Evolutionary conservation across 2,329 filamentous ascomycete genomes (phyloP).

Genomic region (Ophiocordyceps camponoti-leonardi): DNA sequence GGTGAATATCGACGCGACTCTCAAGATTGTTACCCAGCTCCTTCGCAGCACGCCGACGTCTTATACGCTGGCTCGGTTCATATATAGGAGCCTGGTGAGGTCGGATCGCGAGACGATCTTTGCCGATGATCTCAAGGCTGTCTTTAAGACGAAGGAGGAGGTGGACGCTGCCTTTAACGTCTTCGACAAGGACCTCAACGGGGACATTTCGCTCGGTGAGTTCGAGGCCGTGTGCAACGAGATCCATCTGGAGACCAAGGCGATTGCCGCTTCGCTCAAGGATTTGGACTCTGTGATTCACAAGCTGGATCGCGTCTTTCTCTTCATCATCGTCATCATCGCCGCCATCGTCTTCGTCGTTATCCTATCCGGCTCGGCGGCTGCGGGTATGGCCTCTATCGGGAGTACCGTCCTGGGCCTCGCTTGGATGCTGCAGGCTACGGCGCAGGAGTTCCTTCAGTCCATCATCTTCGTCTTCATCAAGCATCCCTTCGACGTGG

Average conservation of each 20-base stretch:
- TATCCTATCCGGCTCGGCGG: slow-evolving; percentile 78
- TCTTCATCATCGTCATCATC: slow-evolving; percentile 71
- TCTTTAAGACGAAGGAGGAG: slow-evolving; percentile 71
- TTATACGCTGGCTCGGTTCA: slow-evolving; percentile 69
- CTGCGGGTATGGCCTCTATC: slow-evolving; percentile 75
- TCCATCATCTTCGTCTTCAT: slow-evolving; percentile 92
- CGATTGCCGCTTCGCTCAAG: slow-evolving; percentile 85
- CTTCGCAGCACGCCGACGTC: slow-evolving; percentile 55
- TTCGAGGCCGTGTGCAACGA: slow-evolving; percentile 87
- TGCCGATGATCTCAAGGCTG: slow-evolving; percentile 59
- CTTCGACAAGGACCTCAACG: slow-evolving; percentile 94
- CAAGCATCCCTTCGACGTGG: slow-evolving; percentile 94
- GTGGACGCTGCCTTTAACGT: slow-evolving; percentile 77
- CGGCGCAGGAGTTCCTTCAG: slow-evolving; percentile 86
- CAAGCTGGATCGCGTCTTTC: slow-evolving; percentile 76
- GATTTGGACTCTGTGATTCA: slow-evolving; percentile 86
- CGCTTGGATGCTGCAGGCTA: slow-evolving; percentile 83
- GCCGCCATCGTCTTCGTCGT: slow-evolving; percentile 75
- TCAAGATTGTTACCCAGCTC: slow-evolving; percentile 69
- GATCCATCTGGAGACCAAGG: slow-evolving; percentile 85
- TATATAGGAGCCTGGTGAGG: slow-evolving; percentile 74
- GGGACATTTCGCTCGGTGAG: slow-evolving; percentile 90
- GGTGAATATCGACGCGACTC: slow-evolving; percentile 56
- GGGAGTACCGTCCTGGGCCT: slow-evolving; percentile 77
- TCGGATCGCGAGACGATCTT: slow-evolving; percentile 60